Evolutionary conservation across 352 stramenopile species (phyloP).

Genomic region (Elongisporangium anandrum): DNA sequence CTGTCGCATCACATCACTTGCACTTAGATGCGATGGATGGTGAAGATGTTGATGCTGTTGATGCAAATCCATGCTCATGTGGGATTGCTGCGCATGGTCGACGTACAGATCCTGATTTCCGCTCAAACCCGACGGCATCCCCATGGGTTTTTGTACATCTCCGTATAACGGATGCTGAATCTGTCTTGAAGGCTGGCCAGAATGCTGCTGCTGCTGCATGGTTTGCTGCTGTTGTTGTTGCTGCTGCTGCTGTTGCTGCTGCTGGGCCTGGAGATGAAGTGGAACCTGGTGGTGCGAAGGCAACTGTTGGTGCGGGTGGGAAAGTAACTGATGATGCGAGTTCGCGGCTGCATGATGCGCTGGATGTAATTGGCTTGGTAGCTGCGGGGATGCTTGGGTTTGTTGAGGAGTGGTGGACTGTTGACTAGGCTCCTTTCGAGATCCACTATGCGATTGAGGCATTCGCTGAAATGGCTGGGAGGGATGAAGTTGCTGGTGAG

Average conservation of each 20-base stretch:
- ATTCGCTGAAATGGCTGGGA: slow-evolving; percentile 9
- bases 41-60: slow-evolving; percentile 15
- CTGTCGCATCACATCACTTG: slow-evolving; percentile 32
- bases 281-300: slow-evolving; percentile 12
- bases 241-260: slow-evolving; percentile 33
- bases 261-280: slow-evolving; percentile 7
- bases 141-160: slow-evolving; percentile 44
- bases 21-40: slow-evolving; percentile 9
- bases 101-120: slow-evolving; percentile 40
- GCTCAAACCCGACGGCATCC: slow-evolving; percentile 36
- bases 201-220: slow-evolving; percentile 17
- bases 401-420: slow-evolving; percentile 8
- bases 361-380: slow-evolving; percentile 11
- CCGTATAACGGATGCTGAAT: slow-evolving; percentile 54
- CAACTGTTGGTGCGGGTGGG: slow-evolving; percentile 38
- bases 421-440: slow-evolving; percentile 10
- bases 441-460: slow-evolving; percentile 1
- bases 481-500: background rate
- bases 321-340: background rate
- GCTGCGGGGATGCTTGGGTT: slow-evolving; percentile 5
- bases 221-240: slow-evolving; percentile 27
- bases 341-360: slow-evolving; percentile 7
- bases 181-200: slow-evolving; percentile 16
- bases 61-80: slow-evolving; percentile 52
- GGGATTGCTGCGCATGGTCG: slow-evolving; percentile 33